phyloP scores from a whole-genome alignment of 805 yeast genomes.

The Schwanniomyces vanrijiae region DNA sequence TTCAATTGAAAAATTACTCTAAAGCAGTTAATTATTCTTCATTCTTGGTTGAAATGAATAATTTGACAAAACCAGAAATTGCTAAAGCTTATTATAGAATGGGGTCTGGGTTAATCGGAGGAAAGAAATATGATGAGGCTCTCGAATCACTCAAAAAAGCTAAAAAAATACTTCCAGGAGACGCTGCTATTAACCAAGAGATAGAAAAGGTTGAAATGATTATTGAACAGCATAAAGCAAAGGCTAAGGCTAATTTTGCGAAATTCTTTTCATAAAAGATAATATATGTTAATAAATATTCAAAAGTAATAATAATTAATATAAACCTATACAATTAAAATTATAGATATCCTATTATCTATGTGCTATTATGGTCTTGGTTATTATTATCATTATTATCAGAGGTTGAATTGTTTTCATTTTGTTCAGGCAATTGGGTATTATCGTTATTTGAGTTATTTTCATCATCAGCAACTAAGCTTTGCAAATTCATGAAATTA shows the following conservation, averaged over 20 bases:
- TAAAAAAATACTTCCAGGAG: conserved; percentile 43
- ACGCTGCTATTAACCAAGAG: conserved; percentile 48
- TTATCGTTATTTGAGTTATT: conserved; percentile 1
- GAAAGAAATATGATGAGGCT: conserved; percentile 52
- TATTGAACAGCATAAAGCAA: conserved; percentile 44
- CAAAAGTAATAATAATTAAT: background rate
- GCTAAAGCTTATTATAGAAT: conserved; percentile 63
- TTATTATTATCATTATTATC: conserved; percentile 2
- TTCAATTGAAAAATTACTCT: conserved; percentile 50
- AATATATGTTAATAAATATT: background rate
- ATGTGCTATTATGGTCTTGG: conserved; percentile 3
- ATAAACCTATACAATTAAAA: background rate
- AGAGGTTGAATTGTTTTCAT: background rate
- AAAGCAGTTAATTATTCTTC: conserved; percentile 54
- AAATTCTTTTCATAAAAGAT: conserved; percentile 49
- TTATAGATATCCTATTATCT: background rate
- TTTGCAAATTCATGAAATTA: conserved; percentile 28
- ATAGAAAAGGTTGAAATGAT: conserved; percentile 39
- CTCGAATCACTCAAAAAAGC: conserved; percentile 48
- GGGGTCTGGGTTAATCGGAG: conserved; percentile 45
- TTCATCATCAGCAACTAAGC: conserved; percentile 18
- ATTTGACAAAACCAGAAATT: conserved; percentile 34
- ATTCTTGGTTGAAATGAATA: conserved; percentile 54
- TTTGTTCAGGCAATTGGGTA: background rate
- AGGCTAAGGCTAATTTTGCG: conserved; percentile 55